Evolutionary conservation across 495 filamentous ascomycete species (phyloP).

Genomic region (Chaetomium cochliodes): DNA sequence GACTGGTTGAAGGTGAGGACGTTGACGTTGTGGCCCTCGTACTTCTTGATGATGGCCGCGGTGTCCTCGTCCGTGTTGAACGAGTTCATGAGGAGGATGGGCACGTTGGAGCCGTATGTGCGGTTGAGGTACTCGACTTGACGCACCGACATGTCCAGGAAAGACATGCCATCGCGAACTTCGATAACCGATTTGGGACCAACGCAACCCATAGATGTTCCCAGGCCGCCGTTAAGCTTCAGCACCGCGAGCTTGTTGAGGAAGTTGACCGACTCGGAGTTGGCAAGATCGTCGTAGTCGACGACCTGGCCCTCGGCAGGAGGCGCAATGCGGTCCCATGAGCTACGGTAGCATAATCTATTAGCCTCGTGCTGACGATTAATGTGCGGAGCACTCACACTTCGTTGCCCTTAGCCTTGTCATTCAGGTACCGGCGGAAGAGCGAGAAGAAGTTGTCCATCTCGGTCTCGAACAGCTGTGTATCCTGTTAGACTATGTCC

Average conservation of each 20-base stretch:
- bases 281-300: slow-evolving; percentile 82
- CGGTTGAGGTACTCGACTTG: slow-evolving; percentile 99
- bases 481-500: slow-evolving; percentile 21
- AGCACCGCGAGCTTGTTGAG: slow-evolving; percentile 97
- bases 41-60: slow-evolving; percentile 99
- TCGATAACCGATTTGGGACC: slow-evolving; percentile 99
- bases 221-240: slow-evolving; percentile 98
- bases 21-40: slow-evolving; percentile 99
- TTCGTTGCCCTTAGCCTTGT: slow-evolving; percentile 95
- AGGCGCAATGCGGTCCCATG: slow-evolving; percentile 91
- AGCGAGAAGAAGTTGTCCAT: slow-evolving; percentile 99
- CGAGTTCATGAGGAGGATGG: slow-evolving; percentile 99
- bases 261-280: slow-evolving; percentile 84
- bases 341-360: slow-evolving; percentile 49
- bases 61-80: slow-evolving; percentile 99
- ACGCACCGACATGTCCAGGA: slow-evolving; percentile 96
- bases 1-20: slow-evolving; percentile 99
- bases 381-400: slow-evolving; percentile 51
- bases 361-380: neutral
- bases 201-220: slow-evolving; percentile 99
- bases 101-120: slow-evolving; percentile 94
- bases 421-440: slow-evolving; percentile 95
- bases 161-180: slow-evolving; percentile 99
- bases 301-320: slow-evolving; percentile 90
- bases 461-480: slow-evolving; percentile 85